Evolutionary conservation across 2,329 filamentous ascomycete genomes (phyloP), one percentile per base, ranked within the genome.

Genomic region (Didymella segeticola): DNA sequence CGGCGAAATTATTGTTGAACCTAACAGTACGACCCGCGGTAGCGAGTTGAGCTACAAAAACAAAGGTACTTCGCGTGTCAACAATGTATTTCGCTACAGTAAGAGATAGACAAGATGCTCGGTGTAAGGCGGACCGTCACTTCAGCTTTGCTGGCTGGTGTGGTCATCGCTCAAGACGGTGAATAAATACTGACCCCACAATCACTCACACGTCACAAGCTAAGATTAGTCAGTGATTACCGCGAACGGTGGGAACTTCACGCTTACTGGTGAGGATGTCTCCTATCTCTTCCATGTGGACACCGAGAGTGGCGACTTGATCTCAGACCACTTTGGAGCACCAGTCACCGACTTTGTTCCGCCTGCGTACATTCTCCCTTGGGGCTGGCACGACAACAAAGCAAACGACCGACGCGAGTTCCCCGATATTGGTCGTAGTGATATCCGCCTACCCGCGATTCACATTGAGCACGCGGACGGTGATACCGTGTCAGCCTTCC

Each of bases 251-350:
- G 80, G 75, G 3, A 80, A 79, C 14, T 87, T 87, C 58, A 78
- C 82, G 1, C 75, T 87, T 38, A 83, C 83, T 25, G 84, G 82
- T 22, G 73, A 81, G 38, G 76, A 78, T 57, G 77, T 86, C 25
- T 86, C 85, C 1, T 88, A 88, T 62, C 82, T 83, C 36, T 87
- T 88, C 67, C 86, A 87, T 57, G 83, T 87, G 37, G 82, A 88
- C 57, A 72, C 79, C 3, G 66, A 64, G 8, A 83, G 80, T 0
- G 80, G 82, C 4, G 85, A 88, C 48, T 76, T 88, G 30, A 68
- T 84, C 14, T 80, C 82, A 0, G 84, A 87, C 60, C 85, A 88
- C 63, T 88, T 86, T 58, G 86, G 86, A 34, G 84, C 80, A 11
- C 78, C 77, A 1, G 76, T 81, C 3, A 79, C 79, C 2, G 85